These are phyloP conservation scores for Epichloe gansuensis DNA, from an alignment of 2,329 filamentous ascomycete species.

Conservation along the genomic window DNA sequence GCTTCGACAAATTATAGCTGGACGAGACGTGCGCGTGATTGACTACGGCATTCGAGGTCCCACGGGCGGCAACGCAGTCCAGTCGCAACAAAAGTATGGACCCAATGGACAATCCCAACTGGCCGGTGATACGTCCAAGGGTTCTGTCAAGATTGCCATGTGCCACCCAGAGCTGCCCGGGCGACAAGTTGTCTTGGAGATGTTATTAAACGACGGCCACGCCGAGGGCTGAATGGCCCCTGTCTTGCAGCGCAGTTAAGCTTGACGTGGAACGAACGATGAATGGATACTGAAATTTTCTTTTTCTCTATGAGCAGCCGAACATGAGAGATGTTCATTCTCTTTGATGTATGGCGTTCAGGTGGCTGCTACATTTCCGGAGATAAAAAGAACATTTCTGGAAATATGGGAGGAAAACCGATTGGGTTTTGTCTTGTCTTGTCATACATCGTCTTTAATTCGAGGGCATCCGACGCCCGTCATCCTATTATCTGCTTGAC, in stretches of 20 bases:
- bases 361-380: neutral
- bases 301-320: neutral
- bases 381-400: neutral
- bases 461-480: neutral
- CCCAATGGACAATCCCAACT: conserved; percentile 22
- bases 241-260: neutral
- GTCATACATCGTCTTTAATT: neutral
- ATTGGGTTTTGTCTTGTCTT: neutral
- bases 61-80: conserved; percentile 34
- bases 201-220: conserved; percentile 84
- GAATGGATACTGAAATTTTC: neutral
- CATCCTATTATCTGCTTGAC: neutral
- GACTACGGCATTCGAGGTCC: conserved; percentile 68
- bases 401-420: neutral
- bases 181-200: conserved; percentile 79
- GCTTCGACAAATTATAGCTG: conserved; percentile 85
- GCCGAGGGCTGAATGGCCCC: conserved; percentile 23
- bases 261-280: neutral
- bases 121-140: conserved; percentile 40
- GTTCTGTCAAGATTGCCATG: conserved; percentile 90
- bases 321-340: neutral
- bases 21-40: conserved; percentile 76
- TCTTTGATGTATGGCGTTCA: neutral
- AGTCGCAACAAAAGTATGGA: conserved; percentile 21
- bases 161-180: conserved; percentile 79